These are phyloP conservation scores for Penicillium sp. DNA, from an alignment of 2,329 filamentous ascomycete genomes.

Conservation along the genomic window DNA sequence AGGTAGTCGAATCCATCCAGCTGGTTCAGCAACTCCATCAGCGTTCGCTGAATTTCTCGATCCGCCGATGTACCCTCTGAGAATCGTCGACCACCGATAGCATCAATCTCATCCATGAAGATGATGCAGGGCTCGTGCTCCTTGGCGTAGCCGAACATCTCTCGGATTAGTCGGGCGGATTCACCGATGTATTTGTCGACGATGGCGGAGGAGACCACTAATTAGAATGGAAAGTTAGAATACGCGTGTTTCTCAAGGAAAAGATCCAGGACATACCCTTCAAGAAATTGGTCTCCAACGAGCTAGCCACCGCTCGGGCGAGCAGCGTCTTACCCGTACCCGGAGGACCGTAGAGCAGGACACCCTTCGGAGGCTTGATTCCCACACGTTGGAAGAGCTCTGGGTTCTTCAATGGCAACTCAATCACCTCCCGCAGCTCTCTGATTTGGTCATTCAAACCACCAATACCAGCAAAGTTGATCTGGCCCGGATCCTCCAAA, in stretches of 20 bases:
- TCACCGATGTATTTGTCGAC: constrained; percentile 99
- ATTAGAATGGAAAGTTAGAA: constrained; percentile 5
- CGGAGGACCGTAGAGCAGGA: constrained; percentile 89
- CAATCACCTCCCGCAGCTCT: constrained; percentile 95
- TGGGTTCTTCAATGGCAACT: constrained; percentile 95
- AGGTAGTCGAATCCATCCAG: constrained; percentile 98
- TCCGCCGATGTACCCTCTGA: constrained; percentile 96
- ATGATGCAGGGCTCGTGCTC: constrained; percentile 99
- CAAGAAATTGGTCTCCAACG: constrained; percentile 94
- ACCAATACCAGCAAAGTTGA: constrained; percentile 96
- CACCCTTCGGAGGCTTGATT: constrained; percentile 98
- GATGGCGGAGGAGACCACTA: constrained; percentile 96
- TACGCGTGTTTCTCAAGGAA: background rate
- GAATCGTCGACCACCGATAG: constrained; percentile 93
- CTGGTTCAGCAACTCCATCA: constrained; percentile 98
- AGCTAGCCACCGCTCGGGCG: constrained; percentile 90
- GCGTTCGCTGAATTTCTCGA: constrained; percentile 93
- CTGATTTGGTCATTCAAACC: constrained; percentile 97
- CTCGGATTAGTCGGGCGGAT: constrained; percentile 90
- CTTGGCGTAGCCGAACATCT: constrained; percentile 99
- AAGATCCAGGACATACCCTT: constrained; percentile 61
- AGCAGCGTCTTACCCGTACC: constrained; percentile 95
- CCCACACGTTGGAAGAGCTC: constrained; percentile 95
- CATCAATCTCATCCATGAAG: constrained; percentile 99
- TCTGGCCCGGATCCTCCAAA: constrained; percentile 91